Evolutionary conservation across 1,284 basidiomycete species (phyloP).

Genomic region (Xanthoconium separans): DNA sequence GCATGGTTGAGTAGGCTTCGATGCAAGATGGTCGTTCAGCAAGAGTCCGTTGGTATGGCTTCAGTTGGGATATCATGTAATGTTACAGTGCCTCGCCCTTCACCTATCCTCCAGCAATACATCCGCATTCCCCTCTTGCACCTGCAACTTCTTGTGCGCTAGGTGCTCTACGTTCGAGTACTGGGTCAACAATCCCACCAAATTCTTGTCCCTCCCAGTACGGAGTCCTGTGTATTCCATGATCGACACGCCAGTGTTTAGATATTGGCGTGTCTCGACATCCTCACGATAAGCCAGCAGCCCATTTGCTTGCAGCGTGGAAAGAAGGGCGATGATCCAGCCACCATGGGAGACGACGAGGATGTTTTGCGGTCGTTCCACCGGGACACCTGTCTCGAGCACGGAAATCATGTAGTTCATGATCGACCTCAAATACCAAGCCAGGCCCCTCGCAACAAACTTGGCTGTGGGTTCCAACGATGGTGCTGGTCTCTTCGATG

Average conservation of each 20-base stretch:
- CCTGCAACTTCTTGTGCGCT: conserved; percentile 14
- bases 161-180: conserved; percentile 61
- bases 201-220: conserved; percentile 25
- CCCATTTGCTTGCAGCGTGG: conserved; percentile 42
- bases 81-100: background rate
- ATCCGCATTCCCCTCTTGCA: conserved; percentile 53
- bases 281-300: conserved; percentile 39
- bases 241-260: conserved; percentile 57
- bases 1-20: background rate
- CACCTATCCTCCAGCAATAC: conserved; percentile 26
- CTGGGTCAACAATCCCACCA: conserved; percentile 44
- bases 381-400: conserved; percentile 9
- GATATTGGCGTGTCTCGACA: conserved; percentile 44
- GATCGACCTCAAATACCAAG: conserved; percentile 61
- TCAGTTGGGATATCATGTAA: conserved; percentile 12
- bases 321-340: conserved; percentile 54
- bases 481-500: conserved; percentile 18
- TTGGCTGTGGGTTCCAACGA: conserved; percentile 39
- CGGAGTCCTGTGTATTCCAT: conserved; percentile 45
- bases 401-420: conserved; percentile 36
- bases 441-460: conserved; percentile 47
- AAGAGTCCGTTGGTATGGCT: conserved; percentile 7
- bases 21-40: too few species aligned
- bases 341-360: conserved; percentile 69
- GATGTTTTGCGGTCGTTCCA: conserved; percentile 33